Evolutionary conservation across 257 asterid species (phyloP).

Genomic region (Nicotiana paniculata): DNA sequence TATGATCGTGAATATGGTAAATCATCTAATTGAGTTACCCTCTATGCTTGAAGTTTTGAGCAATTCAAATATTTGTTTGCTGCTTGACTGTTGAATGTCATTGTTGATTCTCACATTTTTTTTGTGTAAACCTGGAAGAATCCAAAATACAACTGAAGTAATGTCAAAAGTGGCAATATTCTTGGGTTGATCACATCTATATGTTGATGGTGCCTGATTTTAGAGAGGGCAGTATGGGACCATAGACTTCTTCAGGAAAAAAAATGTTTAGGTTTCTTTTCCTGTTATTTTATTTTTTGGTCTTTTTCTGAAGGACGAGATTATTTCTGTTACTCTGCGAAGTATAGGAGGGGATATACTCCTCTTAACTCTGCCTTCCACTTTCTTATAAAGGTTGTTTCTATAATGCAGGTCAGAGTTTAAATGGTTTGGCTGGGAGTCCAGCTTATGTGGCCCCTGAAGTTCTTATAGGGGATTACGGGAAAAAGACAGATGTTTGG

Average conservation of each 20-base stretch:
- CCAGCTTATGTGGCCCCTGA: constrained; percentile 50
- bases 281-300: neutral
- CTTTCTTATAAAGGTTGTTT: neutral
- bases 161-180: neutral
- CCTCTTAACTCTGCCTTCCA: neutral
- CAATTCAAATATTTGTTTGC: neutral
- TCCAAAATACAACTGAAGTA: neutral
- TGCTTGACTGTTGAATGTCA: neutral
- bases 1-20: neutral
- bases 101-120: neutral
- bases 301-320: neutral
- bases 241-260: neutral
- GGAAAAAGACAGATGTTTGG: constrained; percentile 40
- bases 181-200: neutral
- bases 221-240: neutral
- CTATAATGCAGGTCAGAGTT: constrained; percentile 28
- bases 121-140: neutral
- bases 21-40: neutral
- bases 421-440: constrained; percentile 47
- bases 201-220: too few relatives aligned
- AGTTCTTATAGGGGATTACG: constrained; percentile 34
- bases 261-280: neutral
- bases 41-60: neutral
- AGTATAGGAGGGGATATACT: neutral
- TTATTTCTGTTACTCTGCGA: neutral